Conservation (phyloP, 371 early-diverging fungal species). For the Mortierella sp. region DNA sequence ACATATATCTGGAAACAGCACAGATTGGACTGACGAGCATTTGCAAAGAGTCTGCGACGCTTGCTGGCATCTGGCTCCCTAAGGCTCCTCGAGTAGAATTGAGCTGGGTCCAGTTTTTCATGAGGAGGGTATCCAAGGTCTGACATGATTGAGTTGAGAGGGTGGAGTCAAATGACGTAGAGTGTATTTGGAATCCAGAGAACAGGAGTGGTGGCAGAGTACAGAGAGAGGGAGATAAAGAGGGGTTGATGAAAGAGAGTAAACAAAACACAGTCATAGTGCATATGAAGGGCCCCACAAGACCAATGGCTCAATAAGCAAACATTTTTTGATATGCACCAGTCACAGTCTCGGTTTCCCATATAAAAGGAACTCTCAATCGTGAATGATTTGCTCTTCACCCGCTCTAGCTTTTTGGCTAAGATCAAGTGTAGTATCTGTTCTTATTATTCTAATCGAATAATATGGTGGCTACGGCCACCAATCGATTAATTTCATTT, state of each 20-base stretch:
- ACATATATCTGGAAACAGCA: constrained; percentile 24
- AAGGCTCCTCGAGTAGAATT: constrained; percentile 23
- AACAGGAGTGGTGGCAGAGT: no score
- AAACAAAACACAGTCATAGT: no score
- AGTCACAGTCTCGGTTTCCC: background rate
- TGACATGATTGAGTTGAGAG: constrained; percentile 13
- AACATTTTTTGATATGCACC: background rate
- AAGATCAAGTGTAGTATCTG: constrained; percentile 58
- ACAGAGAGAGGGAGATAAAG: no score
- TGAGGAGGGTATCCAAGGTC: constrained; percentile 35
- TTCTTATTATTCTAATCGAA: constrained; percentile 59
- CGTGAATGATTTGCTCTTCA: constrained; percentile 25
- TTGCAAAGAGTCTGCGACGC: constrained; percentile 43
- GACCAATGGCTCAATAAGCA: no score
- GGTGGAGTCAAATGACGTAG: no score
- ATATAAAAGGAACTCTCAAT: constrained; percentile 18
- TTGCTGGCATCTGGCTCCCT: constrained; percentile 18
- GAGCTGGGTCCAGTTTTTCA: constrained; percentile 3
- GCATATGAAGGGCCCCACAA: no score
- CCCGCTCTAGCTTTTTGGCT: constrained; percentile 56
- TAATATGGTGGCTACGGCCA: constrained; percentile 43
- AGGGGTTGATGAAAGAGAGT: no score
- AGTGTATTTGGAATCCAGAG: no score
- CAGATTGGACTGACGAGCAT: constrained; percentile 36
- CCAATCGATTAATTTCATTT: constrained; percentile 55